Base-by-base conservation (phyloP, 2,329 filamentous ascomycete species). In the Lecanoromycetidae sp. region DNA sequence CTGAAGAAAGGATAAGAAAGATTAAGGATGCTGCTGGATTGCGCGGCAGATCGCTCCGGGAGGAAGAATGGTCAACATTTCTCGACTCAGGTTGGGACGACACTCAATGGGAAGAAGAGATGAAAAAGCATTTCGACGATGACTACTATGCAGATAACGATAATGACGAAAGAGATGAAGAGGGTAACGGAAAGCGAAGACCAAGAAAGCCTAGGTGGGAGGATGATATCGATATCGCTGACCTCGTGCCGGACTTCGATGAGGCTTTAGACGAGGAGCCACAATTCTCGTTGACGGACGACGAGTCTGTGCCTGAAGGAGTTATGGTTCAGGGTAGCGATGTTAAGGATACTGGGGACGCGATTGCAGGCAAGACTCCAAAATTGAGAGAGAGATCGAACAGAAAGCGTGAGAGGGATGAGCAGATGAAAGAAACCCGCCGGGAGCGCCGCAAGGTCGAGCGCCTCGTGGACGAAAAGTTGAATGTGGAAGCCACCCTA, bases 211-310 rank as follows among this genome's bases (percentile, higher is more conserved):
- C 86, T 8, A 84, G 79, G 53, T 98, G 90, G 83, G 86, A 95
- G 57, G 87, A 96, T 59, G 91, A 98, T 61, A 95, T 98, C 57
- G 88, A 96, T 61, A 96, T 98, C 68, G 87, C 84, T 52, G 90
- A 94, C 62, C 74, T 95, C 42, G 70, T 94, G 23, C 87, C 87
- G 1, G 86, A 94, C 52, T 94, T 93, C 60, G 78, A 85, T 17
- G 84, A 86, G 22, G 76, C 77, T 5, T 67, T 72, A 13, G 49
- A 61, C 38, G 46, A 53, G 19, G 66, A 71, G 41, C 75, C 77
- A 17, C 66, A 68, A 1, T 65, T 83, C 50, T 67, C 67, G 1
- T 66, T 82, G 1, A 76, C 77, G 4, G 76, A 80, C 53, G 69
- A 66, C 1, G 71, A 74, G 6, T 66, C 63, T 9, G 67, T 63